These are phyloP conservation scores for Diversispora epigaea DNA, from an alignment of 192 early-diverging fungal genomes.

Conservation along the genomic window DNA sequence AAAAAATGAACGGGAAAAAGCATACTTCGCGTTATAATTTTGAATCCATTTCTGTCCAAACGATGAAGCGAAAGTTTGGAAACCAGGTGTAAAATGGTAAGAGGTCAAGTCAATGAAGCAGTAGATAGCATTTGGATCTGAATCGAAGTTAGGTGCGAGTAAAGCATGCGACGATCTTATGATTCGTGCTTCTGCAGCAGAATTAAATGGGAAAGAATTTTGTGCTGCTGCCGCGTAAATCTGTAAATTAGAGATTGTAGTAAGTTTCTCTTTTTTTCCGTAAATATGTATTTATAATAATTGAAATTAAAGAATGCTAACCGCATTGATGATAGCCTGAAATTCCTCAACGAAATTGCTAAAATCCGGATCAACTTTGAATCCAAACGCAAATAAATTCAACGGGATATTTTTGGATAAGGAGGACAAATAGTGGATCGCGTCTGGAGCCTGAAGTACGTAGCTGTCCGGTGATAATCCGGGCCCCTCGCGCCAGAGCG, in stretches of 20 bases:
- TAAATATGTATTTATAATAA: neutral
- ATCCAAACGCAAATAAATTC: conserved; percentile 30
- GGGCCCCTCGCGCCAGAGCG: neutral
- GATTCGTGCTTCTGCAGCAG: conserved; percentile 29
- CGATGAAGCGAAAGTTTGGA: too few species aligned
- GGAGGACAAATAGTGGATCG: conserved; percentile 36
- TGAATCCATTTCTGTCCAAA: conserved; percentile 22
- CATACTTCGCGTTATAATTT: conserved; percentile 39
- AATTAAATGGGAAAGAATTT: neutral
- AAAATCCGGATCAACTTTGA: conserved; percentile 36
- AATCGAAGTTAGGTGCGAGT: too few species aligned
- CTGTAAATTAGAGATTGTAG: neutral
- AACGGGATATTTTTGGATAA: conserved; percentile 28
- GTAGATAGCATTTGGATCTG: too few species aligned
- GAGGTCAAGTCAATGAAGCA: too few species aligned
- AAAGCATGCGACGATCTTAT: conserved; percentile 36
- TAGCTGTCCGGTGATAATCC: too few species aligned
- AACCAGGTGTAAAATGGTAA: too few species aligned
- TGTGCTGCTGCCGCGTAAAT: conserved; percentile 1
- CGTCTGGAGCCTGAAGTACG: conserved; percentile 23
- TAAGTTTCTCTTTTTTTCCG: neutral
- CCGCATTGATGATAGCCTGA: neutral
- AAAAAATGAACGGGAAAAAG: neutral
- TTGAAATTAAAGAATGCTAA: neutral
- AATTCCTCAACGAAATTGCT: conserved; percentile 30